Base-by-base conservation (phyloP, 1,284 basidiomycete genomes). In the Microbotryum intermedium region DNA sequence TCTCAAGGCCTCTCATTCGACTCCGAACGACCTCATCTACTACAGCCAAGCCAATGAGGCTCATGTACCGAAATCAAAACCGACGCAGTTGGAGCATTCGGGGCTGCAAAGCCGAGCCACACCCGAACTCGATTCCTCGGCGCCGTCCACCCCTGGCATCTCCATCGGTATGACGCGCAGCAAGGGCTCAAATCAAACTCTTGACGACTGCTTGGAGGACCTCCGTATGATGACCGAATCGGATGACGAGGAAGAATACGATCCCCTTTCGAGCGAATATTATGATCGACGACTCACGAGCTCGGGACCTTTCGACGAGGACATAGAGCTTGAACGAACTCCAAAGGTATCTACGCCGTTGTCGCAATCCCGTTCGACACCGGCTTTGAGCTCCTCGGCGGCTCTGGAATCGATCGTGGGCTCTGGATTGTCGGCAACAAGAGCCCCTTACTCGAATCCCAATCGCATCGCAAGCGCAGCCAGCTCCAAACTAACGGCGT, bases 161-260 rank as follows among this genome's bases (percentile, higher is more conserved):
- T 44, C 39, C 42, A 26, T 13, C 20, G 45, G 9, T 44, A 25
- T 11, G 23, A 48, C 18, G 30, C 25, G 21, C 43, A 30, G 21
- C 30, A 28, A 2, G 28, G 21, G 1, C 28, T 43, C 26, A 20
- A 25, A 20, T 25, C 20, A 9, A 56, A 26, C 20, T 9, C 58
- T 68, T n/a, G 64, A 68, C 6, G 61, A 57, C 1, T 66, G 62
- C n/a, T n/a, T 68, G 10, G 64, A 63, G 28, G 64, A 68, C 20
- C n/a, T 68, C 28, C 45, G 62, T 2, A 20, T 68, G 25, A 50
- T 62, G 44, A 56, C 66, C 5, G 57, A 48, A 16, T 21, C 6
- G 18, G 58, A 59, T 39, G 42, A 50, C 6, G 44, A 52, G 6
- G 50, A 45, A 11, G 44, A n/a, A 10, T 25, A 50, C 8, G 59